Evolutionary conservation across 495 filamentous ascomycete species (phyloP), one percentile per base, ranked within the genome.

Genomic region (Aspergillus steynii): DNA sequence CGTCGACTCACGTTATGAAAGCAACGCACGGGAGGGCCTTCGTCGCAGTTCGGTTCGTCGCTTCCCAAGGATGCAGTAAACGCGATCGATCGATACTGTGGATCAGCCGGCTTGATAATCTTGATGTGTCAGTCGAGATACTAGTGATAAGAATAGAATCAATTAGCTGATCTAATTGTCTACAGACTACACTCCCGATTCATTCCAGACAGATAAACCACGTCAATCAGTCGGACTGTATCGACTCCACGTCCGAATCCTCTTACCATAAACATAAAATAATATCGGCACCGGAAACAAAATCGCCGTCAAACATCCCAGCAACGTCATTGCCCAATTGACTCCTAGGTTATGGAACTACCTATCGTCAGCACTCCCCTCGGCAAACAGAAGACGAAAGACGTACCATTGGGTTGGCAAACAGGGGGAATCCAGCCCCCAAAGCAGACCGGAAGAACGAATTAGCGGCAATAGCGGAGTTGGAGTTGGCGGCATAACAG

Each of bases 261-360:
- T 78, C 68, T 73, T 76, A 4, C 88, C 88, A 61, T 80, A 90
- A 6, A 80, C 66, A 64, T 77, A 90, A 62, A 91, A 90, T 9
- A 86, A 63, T 54, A 87, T 77, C 7, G 87, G 88, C 7, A 89
- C 82, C 0, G 86, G 88, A 5, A 88, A 74, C 63, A 90, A 70
- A 5, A 77, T 70, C 10, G 78, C 71, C 1, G 82, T 76, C 31
- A 90, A 70, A 50, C 84, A 88, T 0, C 79, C 88, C 50, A 90
- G 74, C 37, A 90, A 70, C 61, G 76, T 83, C 14, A 80, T 84
- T 6, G 84, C 86, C 69, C 86, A 88, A 0, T 69, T 71, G 8
- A 88, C 80, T 0, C 83, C 85, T 2, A 87, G 71, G 29, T 76
- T 82, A 34, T 81, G 73, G 58, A 83, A 87, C 77, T 78, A 70